Evolutionary conservation across 768 basidiomycete genomes (phyloP).

Genomic region (Ramaria sp.): DNA sequence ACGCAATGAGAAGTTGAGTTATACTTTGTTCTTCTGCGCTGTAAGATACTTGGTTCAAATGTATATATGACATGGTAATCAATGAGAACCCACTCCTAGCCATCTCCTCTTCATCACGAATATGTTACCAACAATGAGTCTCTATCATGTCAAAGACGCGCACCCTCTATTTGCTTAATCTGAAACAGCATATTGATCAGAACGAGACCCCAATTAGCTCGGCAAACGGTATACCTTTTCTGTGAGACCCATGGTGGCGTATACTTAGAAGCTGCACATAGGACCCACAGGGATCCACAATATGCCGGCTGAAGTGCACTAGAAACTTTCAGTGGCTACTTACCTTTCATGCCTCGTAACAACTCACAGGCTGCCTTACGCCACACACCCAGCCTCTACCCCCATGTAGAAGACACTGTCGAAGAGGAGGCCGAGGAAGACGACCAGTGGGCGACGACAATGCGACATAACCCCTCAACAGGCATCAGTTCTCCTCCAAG

Average conservation of each 20-base stretch:
- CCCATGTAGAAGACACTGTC: slow-evolving; percentile 47
- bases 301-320: no score
- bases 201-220: not conserved
- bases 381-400: slow-evolving; percentile 59
- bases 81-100: slow-evolving; percentile 63
- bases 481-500: not conserved
- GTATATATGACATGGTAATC: not conserved
- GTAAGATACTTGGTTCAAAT: slow-evolving; percentile 4
- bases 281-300: not conserved
- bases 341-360: slow-evolving; percentile 1
- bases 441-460: slow-evolving; percentile 19
- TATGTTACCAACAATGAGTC: not conserved
- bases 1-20: slow-evolving; percentile 4
- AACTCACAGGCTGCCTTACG: slow-evolving; percentile 15
- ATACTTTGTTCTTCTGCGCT: slow-evolving; percentile 95
- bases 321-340: not conserved
- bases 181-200: slow-evolving; percentile 19
- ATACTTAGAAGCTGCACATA: not conserved
- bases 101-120: slow-evolving; percentile 79
- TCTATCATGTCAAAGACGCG: not conserved
- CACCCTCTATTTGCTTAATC: slow-evolving; percentile 96
- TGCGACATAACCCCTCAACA: not conserved
- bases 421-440: slow-evolving; percentile 34
- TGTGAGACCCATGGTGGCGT: slow-evolving; percentile 71
- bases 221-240: slow-evolving; percentile 61